phyloP scores from a whole-genome alignment of 148 eudicot genomes.

The Selenicereus undatus region DNA sequence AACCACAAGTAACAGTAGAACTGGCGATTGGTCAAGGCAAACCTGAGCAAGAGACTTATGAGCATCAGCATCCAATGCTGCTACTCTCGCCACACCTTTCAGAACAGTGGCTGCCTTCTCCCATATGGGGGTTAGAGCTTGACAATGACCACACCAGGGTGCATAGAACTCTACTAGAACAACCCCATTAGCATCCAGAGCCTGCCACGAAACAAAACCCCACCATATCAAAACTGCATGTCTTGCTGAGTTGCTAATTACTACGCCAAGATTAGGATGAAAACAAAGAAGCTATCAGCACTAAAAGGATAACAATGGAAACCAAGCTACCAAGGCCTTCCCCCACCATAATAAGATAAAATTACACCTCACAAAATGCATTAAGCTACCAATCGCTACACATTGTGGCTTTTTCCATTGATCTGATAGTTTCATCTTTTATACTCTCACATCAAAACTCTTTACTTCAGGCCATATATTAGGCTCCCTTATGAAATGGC shows the following conservation, averaged over 20 bases:
- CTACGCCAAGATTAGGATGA: constrained; percentile 1
- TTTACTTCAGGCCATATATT: neutral
- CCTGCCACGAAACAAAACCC: constrained; percentile 43
- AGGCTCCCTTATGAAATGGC: too few species aligned
- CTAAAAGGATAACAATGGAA: neutral
- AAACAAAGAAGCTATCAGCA: neutral
- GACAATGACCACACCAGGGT: constrained; percentile 98
- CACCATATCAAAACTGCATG: neutral
- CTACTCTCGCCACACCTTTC: constrained; percentile 93
- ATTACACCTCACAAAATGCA: neutral
- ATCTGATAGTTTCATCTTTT: neutral
- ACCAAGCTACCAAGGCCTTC: neutral
- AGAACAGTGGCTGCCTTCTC: constrained; percentile 79
- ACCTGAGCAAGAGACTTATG: constrained; percentile 94
- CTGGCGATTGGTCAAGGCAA: neutral
- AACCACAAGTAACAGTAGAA: neutral
- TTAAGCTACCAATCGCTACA: neutral
- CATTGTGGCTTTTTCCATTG: neutral
- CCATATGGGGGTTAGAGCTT: constrained; percentile 87
- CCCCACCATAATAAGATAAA: neutral
- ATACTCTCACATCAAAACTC: neutral
- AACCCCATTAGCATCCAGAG: constrained; percentile 71
- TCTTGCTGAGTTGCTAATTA: neutral
- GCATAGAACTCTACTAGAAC: constrained; percentile 93
- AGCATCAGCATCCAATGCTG: constrained; percentile 97